These are phyloP conservation scores for Trametes pubescens DNA, from an alignment of 1,284 basidiomycete species.

Conservation along the genomic window DNA sequence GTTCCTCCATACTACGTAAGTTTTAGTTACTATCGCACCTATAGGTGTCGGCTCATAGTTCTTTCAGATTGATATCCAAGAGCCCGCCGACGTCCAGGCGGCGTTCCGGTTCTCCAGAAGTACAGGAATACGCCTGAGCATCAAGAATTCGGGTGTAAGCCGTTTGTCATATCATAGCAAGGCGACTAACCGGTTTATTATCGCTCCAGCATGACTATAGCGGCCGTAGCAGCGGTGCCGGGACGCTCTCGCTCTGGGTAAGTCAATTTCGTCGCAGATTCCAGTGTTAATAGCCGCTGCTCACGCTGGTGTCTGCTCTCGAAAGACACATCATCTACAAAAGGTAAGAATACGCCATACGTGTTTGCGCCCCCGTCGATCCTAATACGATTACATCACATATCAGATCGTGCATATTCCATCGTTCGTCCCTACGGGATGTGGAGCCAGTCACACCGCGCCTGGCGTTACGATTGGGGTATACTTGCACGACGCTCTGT, in stretches of 20 bases:
- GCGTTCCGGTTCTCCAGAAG: conserved; percentile 42
- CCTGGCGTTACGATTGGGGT: no score
- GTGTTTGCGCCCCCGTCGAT: no score
- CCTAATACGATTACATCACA: not conserved
- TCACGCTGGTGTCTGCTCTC: no score
- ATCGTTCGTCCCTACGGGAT: conserved; percentile 35
- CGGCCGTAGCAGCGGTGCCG: conserved; percentile 42
- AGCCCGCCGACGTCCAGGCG: conserved; percentile 40
- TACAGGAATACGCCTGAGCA: conserved; percentile 44
- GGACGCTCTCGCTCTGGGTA: conserved; percentile 45
- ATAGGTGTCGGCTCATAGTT: no score
- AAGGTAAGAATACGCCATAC: not conserved
- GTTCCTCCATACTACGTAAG: conserved; percentile 41
- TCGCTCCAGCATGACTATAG: conserved; percentile 44
- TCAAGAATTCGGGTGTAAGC: conserved; percentile 46
- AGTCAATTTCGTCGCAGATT: conserved; percentile 2
- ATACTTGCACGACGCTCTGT: no score
- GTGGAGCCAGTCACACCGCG: conserved; percentile 1
- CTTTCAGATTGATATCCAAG: conserved; percentile 40
- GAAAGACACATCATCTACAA: not conserved
- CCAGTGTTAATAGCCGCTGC: no score
- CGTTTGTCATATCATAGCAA: no score
- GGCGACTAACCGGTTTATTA: no score
- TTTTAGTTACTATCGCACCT: not conserved
- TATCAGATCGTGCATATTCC: conserved; percentile 28